Percentiles rank a stretch among this genome's conserved stretches.
phyloP scores from a whole-genome alignment of 192 early-diverging fungal genomes.

The Fimicolochytrium jonesii region DNA sequence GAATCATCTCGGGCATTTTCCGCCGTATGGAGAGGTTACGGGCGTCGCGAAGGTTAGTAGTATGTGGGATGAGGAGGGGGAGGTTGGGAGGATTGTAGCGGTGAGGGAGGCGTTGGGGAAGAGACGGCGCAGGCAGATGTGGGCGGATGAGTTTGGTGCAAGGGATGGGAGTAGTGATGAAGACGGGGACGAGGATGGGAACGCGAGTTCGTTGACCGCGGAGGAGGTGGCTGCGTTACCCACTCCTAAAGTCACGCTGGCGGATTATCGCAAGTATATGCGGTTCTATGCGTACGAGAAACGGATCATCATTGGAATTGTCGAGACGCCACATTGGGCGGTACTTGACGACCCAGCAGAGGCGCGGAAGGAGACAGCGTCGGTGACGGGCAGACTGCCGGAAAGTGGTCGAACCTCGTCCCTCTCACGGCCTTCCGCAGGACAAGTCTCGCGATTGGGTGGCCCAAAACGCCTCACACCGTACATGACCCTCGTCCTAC shows the following conservation, averaged over 20 bases:
- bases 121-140: neutral
- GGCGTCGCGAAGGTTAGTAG: constrained; percentile 59
- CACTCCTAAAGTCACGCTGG: neutral
- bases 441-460: neutral
- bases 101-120: constrained; percentile 2
- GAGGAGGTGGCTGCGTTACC: too few relatives aligned
- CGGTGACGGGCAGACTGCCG: too few relatives aligned
- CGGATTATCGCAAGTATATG: constrained; percentile 38
- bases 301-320: constrained; percentile 59
- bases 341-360: neutral
- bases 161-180: neutral
- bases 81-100: constrained; percentile 23
- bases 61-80: constrained; percentile 57
- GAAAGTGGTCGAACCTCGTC: neutral
- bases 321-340: constrained; percentile 54
- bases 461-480: constrained; percentile 26
- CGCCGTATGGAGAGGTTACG: constrained; percentile 55
- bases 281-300: constrained; percentile 70
- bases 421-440: neutral
- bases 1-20: constrained; percentile 70
- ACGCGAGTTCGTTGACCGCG: neutral
- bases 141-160: neutral
- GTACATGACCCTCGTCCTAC: constrained; percentile 52
- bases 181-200: neutral
- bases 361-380: neutral